Evolutionary conservation across 2,329 filamentous ascomycete species (phyloP), one percentile per base, ranked within the genome.

Genomic region (Septoria petroselini): DNA sequence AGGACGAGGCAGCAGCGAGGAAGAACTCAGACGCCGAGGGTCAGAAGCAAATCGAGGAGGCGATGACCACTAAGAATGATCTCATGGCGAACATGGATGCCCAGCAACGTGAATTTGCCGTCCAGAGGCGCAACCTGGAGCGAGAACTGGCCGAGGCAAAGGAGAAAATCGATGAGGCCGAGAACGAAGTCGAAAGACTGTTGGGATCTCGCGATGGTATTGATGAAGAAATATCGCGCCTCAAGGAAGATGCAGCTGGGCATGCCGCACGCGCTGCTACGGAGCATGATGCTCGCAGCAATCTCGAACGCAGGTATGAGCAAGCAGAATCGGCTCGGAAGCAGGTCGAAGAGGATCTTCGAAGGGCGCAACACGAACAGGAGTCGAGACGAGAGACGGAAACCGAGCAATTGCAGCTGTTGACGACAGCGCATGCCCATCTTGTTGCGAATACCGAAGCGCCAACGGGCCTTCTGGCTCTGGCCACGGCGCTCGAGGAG

Each of bases 31-130:
- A 80, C 65, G 79, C 74, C 60, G 78, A 81, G 60, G 80, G 80
- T 64, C 84, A 79, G 72, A 80, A 75, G 62, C 84, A 84, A 61
- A 80, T 95, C 54, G 83, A 93, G 56, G 91, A 97, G 68, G 88
- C 82, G 4, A 88, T 93, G 60, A 91, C 88, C 2, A 96, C 87
- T 1, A 98, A 98, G 69, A 86, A 87, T 61, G 93, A 97, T 68
- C 80, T 98, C 7, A 83, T 98, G 71, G 85, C 88, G 58, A 98
- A 98, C 64, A 88, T 98, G 73, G 90, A 97, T 65, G 85, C 91
- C 9, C 81, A 94, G 58, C 89, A 96, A 69, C 83, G 82, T 19
- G 93, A 97, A 63, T 96, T 95, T 59, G 77, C 86, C 29, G 83
- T 84, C 41, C 91, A 97, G 68, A 82, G 93, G 31, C 88, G 86